These are phyloP conservation scores for Trichoderma afroharzianum DNA, from an alignment of 2,329 filamentous ascomycete species.

Conservation along the genomic window DNA sequence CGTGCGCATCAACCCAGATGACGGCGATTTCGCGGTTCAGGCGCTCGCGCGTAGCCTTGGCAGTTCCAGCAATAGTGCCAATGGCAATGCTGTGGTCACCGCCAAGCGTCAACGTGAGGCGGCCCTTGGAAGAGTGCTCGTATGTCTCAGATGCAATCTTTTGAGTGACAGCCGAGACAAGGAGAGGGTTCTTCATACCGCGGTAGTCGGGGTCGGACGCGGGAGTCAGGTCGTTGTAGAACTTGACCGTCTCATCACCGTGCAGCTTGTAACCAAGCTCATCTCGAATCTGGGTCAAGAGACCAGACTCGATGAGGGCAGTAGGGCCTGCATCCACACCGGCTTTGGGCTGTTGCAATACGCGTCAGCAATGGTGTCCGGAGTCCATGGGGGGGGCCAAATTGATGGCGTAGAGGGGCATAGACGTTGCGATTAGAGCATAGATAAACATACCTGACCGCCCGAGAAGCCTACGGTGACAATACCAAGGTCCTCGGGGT, in stretches of 20 bases:
- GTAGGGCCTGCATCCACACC: constrained; percentile 89
- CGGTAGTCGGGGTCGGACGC: constrained; percentile 72
- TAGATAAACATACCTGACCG: constrained; percentile 67
- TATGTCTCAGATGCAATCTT: constrained; percentile 82
- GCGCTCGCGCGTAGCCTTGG: constrained; percentile 80
- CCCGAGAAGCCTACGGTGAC: constrained; percentile 96
- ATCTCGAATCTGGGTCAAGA: constrained; percentile 75
- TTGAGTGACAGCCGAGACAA: constrained; percentile 80
- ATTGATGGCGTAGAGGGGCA: not conserved
- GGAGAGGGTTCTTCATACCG: constrained; percentile 88
- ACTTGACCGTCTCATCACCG: constrained; percentile 78
- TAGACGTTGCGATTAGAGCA: not conserved
- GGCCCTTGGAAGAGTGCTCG: constrained; percentile 74
- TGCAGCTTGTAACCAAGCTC: constrained; percentile 87
- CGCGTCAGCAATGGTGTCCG: not conserved
- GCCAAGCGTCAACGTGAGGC: constrained; percentile 87
- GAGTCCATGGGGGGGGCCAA: not conserved
- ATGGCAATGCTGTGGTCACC: constrained; percentile 97
- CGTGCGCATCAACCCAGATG: constrained; percentile 98
- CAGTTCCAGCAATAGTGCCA: constrained; percentile 83
- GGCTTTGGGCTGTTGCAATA: constrained; percentile 65
- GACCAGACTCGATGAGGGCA: constrained; percentile 82
- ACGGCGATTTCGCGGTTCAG: constrained; percentile 81
- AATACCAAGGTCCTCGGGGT: constrained; percentile 77
- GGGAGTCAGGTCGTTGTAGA: constrained; percentile 73